Conservation (phyloP, 2,329 filamentous ascomycete genomes). For the Colletotrichum somersetense region DNA sequence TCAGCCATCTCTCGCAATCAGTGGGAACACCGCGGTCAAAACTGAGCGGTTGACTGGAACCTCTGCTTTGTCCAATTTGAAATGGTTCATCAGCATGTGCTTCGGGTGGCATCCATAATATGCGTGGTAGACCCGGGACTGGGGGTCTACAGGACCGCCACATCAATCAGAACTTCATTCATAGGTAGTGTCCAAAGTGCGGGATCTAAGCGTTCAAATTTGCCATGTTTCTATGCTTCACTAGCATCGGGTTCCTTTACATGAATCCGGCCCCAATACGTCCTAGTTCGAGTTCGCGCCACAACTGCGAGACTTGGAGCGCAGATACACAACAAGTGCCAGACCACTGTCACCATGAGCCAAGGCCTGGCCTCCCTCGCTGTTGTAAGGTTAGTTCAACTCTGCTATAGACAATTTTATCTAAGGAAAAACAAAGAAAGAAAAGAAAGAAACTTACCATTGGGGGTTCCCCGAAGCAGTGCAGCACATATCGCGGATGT, state of each 20-base stretch:
- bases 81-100: too few relatives aligned
- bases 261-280: not conserved
- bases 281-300: not conserved
- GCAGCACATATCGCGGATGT: not conserved
- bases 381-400: slow-evolving; percentile 4
- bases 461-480: not conserved
- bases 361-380: slow-evolving; percentile 6
- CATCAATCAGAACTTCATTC: too few relatives aligned
- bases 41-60: too few relatives aligned
- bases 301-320: slow-evolving; percentile 8
- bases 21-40: too few relatives aligned
- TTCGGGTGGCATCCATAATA: too few relatives aligned
- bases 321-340: slow-evolving; percentile 9
- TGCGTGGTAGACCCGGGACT: too few relatives aligned
- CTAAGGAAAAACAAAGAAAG: too few relatives aligned
- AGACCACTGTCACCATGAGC: slow-evolving; percentile 13
- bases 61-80: too few relatives aligned
- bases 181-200: not conserved
- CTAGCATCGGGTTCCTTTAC: not conserved
- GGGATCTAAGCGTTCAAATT: not conserved
- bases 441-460: not conserved
- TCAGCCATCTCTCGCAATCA: too few relatives aligned
- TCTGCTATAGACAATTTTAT: not conserved
- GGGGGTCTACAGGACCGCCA: too few relatives aligned
- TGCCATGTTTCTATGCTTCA: not conserved